Conservation (phyloP, 2,329 filamentous ascomycete genomes). For the Cercospora nicotianae region DNA sequence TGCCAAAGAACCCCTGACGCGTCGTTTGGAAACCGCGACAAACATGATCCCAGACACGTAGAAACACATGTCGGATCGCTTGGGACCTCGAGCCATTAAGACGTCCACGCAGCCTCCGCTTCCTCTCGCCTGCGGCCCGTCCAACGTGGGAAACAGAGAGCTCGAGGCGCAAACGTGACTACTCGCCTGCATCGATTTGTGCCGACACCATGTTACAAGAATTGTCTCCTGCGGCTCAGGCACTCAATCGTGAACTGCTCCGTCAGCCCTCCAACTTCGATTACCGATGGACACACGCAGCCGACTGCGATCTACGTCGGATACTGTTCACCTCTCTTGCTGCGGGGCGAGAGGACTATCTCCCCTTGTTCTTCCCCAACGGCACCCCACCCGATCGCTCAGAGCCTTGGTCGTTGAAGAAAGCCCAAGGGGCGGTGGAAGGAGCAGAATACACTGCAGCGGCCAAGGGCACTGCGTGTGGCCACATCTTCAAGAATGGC, state of each 20-base stretch:
- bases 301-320: constrained; percentile 69
- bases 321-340: constrained; percentile 86
- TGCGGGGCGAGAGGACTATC: constrained; percentile 69
- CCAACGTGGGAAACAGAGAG: neutral
- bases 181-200: neutral
- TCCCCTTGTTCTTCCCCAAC: constrained; percentile 78
- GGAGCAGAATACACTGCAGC: constrained; percentile 93
- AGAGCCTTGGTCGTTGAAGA: constrained; percentile 68
- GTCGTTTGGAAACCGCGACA: neutral
- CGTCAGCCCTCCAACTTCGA: constrained; percentile 71
- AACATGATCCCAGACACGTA: constrained; percentile 6
- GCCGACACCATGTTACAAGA: constrained; percentile 5
- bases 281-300: constrained; percentile 73
- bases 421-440: constrained; percentile 88
- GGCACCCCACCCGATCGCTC: constrained; percentile 47
- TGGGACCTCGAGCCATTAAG: neutral
- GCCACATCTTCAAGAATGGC: constrained; percentile 93
- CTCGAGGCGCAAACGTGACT: neutral
- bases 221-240: constrained; percentile 61
- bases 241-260: constrained; percentile 80
- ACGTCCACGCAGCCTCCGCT: neutral
- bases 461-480: constrained; percentile 88
- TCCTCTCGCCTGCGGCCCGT: neutral
- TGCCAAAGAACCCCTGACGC: neutral
- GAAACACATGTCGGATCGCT: neutral